Percentiles rank a stretch among this genome's conserved stretches.
phyloP scores from a whole-genome alignment of 345 rosid genomes.

The Nephelium lappaceum region DNA sequence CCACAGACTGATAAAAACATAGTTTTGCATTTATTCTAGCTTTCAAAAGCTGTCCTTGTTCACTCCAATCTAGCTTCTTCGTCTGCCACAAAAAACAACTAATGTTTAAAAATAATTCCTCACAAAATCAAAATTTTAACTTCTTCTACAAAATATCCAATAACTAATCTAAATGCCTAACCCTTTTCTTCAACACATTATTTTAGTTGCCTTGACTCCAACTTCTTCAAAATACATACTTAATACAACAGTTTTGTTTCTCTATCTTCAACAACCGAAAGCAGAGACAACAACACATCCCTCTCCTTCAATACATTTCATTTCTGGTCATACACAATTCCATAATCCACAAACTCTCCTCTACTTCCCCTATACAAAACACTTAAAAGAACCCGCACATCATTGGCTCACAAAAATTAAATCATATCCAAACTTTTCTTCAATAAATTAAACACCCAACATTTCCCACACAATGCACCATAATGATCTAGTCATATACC shows the following conservation, averaged over 20 bases:
- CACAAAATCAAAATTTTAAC: slow-evolving; percentile 23
- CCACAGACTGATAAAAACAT: slow-evolving; percentile 83
- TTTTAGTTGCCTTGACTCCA: not conserved
- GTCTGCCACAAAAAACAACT: slow-evolving; percentile 52
- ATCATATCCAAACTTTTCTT: not conserved
- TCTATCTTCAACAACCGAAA: not conserved
- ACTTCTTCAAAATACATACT: not conserved
- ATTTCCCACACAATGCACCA: not conserved
- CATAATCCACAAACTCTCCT: not conserved
- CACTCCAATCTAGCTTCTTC: slow-evolving; percentile 94
- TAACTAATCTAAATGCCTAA: not conserved
- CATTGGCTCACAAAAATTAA: not conserved
- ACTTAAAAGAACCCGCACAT: not conserved
- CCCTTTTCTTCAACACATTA: not conserved
- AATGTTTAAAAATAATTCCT: slow-evolving; percentile 13
- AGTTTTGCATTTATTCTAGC: slow-evolving; percentile 81
- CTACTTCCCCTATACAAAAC: not conserved
- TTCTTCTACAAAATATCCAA: slow-evolving; percentile 5
- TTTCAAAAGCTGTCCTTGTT: slow-evolving; percentile 80
- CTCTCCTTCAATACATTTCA: not conserved
- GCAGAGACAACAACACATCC: not conserved
- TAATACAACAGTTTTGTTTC: not conserved
- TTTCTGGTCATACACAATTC: not conserved
- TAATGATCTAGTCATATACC: not conserved
- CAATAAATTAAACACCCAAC: not conserved